Base-by-base conservation (phyloP, 2,329 filamentous ascomycete genomes). In the Aspergillus japonicus region DNA sequence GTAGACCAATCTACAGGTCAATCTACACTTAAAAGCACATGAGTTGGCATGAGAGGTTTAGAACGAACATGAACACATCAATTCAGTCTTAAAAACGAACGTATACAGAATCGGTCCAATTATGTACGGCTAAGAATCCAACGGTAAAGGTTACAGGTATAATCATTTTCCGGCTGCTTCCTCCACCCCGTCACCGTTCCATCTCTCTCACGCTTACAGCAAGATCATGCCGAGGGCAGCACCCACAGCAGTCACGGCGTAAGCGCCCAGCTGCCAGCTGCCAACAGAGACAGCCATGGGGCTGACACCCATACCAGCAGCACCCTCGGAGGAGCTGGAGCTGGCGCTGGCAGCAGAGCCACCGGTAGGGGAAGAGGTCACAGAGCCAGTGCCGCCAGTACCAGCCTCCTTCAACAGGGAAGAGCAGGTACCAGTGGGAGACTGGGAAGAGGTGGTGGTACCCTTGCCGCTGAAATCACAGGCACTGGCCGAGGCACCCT, bases 391-490 rank as follows among this genome's bases (percentile, higher is more conserved):
- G 31, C 77, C 78, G 47, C 67, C 70, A 52, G 70, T 65, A 58
- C 77, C 78, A 35, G 78, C 77, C 63, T 78, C 68, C 54, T 71
- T 68, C 62, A 79, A 69, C 58, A 78, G 62, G 19, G 63, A 57
- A 16, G 62, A 58, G 68, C 78, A 80, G 50, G 67, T 66, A 51
- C 73, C 75, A 10, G 42, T 55, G n/a, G 69, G 67, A 3, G 73
- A 60, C 47, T 67, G 66, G 53, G 66, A 67, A 21, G 77, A 62
- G 10, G 68, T 64, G 62, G 78, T 71, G 31, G 68, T 66, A 58
- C 74, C 79, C n/a, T 71, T 72, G 55, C 80, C 78, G n/a, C 69
- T 64, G 67, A 82, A 82, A 66, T 77, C 74, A 63, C 80, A 82
- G 54, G 78, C 78, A 26, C 69, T 69, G 51, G 68, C 68, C 44